Conservation (phyloP, 2,329 filamentous ascomycete species). For the Colletotrichum spaethianum region DNA sequence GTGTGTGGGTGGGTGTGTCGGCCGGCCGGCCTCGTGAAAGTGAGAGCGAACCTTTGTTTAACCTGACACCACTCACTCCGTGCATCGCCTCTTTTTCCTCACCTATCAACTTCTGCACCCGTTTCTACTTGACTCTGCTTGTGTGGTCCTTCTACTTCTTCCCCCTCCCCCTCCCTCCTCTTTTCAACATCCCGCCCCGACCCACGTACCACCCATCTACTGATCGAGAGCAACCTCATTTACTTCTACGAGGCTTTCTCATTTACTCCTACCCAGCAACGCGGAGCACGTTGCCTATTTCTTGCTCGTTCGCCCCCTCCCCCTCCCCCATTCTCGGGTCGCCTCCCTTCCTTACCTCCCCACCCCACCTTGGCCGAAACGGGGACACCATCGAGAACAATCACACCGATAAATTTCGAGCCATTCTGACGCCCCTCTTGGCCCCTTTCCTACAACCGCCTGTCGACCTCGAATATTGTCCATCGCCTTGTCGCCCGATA, state of each 20-base stretch:
- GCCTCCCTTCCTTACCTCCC: slow-evolving; percentile 36
- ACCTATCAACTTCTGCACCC: slow-evolving; percentile 19
- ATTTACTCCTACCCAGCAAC: slow-evolving; percentile 33
- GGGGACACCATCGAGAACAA: slow-evolving; percentile 39
- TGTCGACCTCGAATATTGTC: slow-evolving; percentile 22
- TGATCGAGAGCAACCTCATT: slow-evolving; percentile 33
- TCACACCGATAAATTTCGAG: slow-evolving; percentile 40
- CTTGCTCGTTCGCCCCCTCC: slow-evolving; percentile 27
- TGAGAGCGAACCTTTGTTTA: slow-evolving; percentile 21
- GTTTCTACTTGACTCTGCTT: slow-evolving; percentile 16
- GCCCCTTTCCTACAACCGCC: slow-evolving; percentile 34
- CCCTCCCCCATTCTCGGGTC: slow-evolving; percentile 34
- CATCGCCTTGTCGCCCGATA: slow-evolving; percentile 22
- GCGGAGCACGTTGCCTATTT: slow-evolving; percentile 39
- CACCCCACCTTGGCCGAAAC: slow-evolving; percentile 42
- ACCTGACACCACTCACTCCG: slow-evolving; percentile 7
- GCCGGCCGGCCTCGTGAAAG: background rate
- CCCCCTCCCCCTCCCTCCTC: slow-evolving; percentile 8
- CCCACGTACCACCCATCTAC: slow-evolving; percentile 31
- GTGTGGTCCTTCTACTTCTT: slow-evolving; percentile 3
- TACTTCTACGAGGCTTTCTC: slow-evolving; percentile 28
- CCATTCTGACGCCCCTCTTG: slow-evolving; percentile 30
- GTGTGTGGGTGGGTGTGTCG: background rate
- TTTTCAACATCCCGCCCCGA: slow-evolving; percentile 31
- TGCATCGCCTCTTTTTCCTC: slow-evolving; percentile 10